Conservation (phyloP, 2,329 filamentous ascomycete genomes). For the Lasiodiplodia sp. region DNA sequence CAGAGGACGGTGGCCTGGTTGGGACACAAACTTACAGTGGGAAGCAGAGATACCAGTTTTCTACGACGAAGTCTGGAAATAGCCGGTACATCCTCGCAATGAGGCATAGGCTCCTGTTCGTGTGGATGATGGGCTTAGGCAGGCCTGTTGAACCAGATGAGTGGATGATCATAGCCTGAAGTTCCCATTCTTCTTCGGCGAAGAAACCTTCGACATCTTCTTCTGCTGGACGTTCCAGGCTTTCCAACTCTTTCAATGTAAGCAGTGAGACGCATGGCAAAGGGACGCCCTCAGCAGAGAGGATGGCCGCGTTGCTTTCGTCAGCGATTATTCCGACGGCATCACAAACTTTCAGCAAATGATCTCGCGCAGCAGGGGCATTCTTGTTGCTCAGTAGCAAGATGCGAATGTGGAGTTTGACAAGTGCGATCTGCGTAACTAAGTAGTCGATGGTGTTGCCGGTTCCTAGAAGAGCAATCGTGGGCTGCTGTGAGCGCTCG, state of each 20-base stretch:
- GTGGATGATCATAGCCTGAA: constrained; percentile 54
- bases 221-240: too few relatives aligned
- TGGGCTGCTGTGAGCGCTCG: constrained; percentile 37
- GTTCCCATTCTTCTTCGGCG: constrained; percentile 42
- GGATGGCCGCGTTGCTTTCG: constrained; percentile 32
- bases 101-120: constrained; percentile 41
- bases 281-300: background rate
- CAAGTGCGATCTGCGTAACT: constrained; percentile 41
- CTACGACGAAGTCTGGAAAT: constrained; percentile 41
- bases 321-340: constrained; percentile 41
- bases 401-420: constrained; percentile 41
- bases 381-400: constrained; percentile 42
- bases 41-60: constrained; percentile 46
- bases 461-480: constrained; percentile 40
- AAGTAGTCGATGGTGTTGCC: constrained; percentile 42
- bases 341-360: constrained; percentile 39
- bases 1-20: background rate
- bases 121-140: constrained; percentile 63
- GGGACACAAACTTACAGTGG: constrained; percentile 34
- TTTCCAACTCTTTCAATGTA: background rate
- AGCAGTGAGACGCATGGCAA: background rate
- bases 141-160: constrained; percentile 66
- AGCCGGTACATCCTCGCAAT: constrained; percentile 45
- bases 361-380: constrained; percentile 37
- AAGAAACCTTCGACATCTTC: constrained; percentile 24